Evolutionary conservation across 2,329 filamentous ascomycete genomes (phyloP), one percentile per base, ranked within the genome.

Genomic region (Rugonectria rugulosa): DNA sequence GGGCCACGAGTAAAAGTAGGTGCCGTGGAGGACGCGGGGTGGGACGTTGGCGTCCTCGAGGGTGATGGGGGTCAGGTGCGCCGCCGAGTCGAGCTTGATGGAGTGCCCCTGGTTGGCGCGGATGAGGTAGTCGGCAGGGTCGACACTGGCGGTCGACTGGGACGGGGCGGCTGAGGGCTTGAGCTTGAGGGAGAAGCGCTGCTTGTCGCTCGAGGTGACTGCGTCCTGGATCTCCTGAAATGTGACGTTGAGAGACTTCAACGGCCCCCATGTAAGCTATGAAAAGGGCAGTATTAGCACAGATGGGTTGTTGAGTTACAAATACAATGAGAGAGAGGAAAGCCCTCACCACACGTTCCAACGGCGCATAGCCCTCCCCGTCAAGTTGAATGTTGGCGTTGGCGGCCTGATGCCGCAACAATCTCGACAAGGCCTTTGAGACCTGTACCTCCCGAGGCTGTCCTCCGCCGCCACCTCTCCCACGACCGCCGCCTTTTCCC

Each of bases 71-170:
- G 80, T 82, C 3, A 97, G 83, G 2, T 96, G 81, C 0, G 83
- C 83, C 41, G 88, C 85, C n/a, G 86, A 86, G 23, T 91, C 88
- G 29, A 87, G 77, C 68, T 87, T 86, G 70, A 99, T 90, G 66
- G 86, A 92, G 78, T 98, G 95, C 50, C 95, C 95, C 77, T 98
- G 95, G 70, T 96, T 97, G 23, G 95, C 95, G 68, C 95, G 92
- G 75, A 99, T 97, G 26, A 96, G 81, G 78, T 88, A 97, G 72
- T 89, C 81, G 0, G 81, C 73, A 0, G 91, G 81, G 44, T 89
- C 78, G 8, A 70, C 69, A 17, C 71, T 70, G 15, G 66, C 60
- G 10, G 51, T 42, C 4, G 50, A 68, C 50, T 51, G 45, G 5
- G 56, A 60, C 3, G 67, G 63, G 49, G 70, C 68, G 34, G 66